Evolutionary conservation across 2,329 filamentous ascomycete species (phyloP).

Genomic region (Lomentospora prolificans): DNA sequence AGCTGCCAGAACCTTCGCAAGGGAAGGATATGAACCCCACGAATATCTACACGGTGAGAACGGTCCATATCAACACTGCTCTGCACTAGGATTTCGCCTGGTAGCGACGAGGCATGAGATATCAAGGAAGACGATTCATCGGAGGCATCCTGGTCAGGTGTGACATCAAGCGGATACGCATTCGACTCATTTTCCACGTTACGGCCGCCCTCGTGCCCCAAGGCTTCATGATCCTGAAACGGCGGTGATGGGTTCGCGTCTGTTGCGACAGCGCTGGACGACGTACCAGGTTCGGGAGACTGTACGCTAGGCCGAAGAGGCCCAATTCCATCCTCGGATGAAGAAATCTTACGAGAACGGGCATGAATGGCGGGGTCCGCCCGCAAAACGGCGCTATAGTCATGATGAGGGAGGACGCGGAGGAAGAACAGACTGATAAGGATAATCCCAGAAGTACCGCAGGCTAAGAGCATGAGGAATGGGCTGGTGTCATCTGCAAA

Average conservation of each 20-base stretch:
- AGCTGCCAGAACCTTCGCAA: conserved; percentile 82
- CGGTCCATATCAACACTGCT: conserved; percentile 60
- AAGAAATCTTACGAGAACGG: conserved; percentile 27
- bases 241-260: background rate
- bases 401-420: conserved; percentile 54
- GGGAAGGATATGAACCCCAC: conserved; percentile 65
- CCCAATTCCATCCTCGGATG: conserved; percentile 25
- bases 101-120: conserved; percentile 47
- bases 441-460: conserved; percentile 68
- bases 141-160: conserved; percentile 30
- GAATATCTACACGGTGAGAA: conserved; percentile 81
- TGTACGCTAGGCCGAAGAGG: conserved; percentile 23
- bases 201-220: conserved; percentile 14
- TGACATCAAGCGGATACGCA: background rate
- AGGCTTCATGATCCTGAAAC: conserved; percentile 19
- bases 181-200: background rate
- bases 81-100: conserved; percentile 41
- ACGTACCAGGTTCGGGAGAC: conserved; percentile 58
- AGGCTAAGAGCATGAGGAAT: conserved; percentile 70
- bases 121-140: conserved; percentile 78
- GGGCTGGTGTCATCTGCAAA: conserved; percentile 76
- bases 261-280: conserved; percentile 16
- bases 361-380: conserved; percentile 16
- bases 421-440: conserved; percentile 78
- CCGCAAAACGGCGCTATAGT: conserved; percentile 44